Base-by-base conservation (phyloP, 352 stramenopile species). In the Phytopythium ostracodes region DNA sequence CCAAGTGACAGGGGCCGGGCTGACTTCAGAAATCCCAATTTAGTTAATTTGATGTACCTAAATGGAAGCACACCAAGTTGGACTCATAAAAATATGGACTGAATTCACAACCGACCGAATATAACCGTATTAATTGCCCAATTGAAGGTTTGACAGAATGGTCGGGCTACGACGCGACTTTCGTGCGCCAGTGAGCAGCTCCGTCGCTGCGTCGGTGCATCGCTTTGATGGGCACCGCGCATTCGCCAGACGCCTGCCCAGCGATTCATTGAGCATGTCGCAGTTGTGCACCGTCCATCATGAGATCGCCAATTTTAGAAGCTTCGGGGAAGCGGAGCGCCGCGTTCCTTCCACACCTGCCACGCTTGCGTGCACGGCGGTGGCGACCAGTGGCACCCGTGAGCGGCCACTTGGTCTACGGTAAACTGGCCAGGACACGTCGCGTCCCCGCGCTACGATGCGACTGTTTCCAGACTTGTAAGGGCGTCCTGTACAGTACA, bases 321-420 rank as follows among this genome's bases (percentile, higher is more conserved):
- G 27, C 51, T 56, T 56, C 51, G 29, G 15, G 15, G 51, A 56
- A 56, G 22, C 51, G 17, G 51, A 56, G 17, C 17, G 18, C 29
- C 25, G 29, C 29, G 17, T 56, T 56, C 44, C 24, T 51, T 44
- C 38, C 17, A n/a, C 18, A 2, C 15, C 8, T 44, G 38, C 5
- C 38, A 44, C 18, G 38, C 15, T 44, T n/a, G 38, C 24, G 24
- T 17, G 44, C 15, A 20, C 17, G 44, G 44, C n/a, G 24, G 1
- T 52, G 44, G 44, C 24, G 47, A 38, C n/a, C n/a, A 44, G 38
- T 44, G 20, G 38, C 38, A 44, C 38, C 14, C 33, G 3, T 14
- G 3, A 38, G 33, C 33, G 33, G 33, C 3, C 12, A 44, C 14
- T 44, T 44, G 15, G 38, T 10, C 15, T 9, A n/a, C 3, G 38